Evolutionary conservation across 2,329 filamentous ascomycete genomes (phyloP).

Genomic region (Ilyonectria mors-panacis): DNA sequence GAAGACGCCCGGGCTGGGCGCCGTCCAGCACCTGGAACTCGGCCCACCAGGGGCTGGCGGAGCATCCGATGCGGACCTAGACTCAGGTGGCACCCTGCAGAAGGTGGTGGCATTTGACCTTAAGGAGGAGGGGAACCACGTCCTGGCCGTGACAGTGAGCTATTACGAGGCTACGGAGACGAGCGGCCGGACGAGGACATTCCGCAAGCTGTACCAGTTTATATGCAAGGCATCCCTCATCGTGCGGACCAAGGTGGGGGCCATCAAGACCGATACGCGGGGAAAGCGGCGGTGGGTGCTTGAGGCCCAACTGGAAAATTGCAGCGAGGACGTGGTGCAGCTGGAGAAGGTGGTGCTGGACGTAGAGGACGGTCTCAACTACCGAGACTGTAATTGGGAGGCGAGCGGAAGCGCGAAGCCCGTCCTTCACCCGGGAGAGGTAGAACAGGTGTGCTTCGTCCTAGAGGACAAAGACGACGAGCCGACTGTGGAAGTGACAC

Average conservation of each 20-base stretch:
- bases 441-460: slow-evolving; percentile 77
- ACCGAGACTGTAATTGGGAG: slow-evolving; percentile 72
- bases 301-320: slow-evolving; percentile 96
- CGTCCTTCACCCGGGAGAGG: slow-evolving; percentile 73
- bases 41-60: slow-evolving; percentile 51
- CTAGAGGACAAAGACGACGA: slow-evolving; percentile 59
- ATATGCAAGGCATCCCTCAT: slow-evolving; percentile 91
- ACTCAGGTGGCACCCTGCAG: slow-evolving; percentile 79
- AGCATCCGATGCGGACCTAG: slow-evolving; percentile 62
- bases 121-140: slow-evolving; percentile 94
- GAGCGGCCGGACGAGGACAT: slow-evolving; percentile 82
- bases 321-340: slow-evolving; percentile 85
- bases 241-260: slow-evolving; percentile 89
- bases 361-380: slow-evolving; percentile 65
- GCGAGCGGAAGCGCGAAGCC: slow-evolving; percentile 61
- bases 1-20: slow-evolving; percentile 81
- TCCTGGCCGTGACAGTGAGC: slow-evolving; percentile 92
- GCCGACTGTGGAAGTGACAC: slow-evolving; percentile 60
- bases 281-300: slow-evolving; percentile 75
- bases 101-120: slow-evolving; percentile 88
- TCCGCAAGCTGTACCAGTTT: slow-evolving; percentile 97
- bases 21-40: slow-evolving; percentile 77
- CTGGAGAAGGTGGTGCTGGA: slow-evolving; percentile 77
- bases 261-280: slow-evolving; percentile 58
- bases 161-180: slow-evolving; percentile 90